Conservation (phyloP, 768 basidiomycete genomes). For the Suillus luteus region DNA sequence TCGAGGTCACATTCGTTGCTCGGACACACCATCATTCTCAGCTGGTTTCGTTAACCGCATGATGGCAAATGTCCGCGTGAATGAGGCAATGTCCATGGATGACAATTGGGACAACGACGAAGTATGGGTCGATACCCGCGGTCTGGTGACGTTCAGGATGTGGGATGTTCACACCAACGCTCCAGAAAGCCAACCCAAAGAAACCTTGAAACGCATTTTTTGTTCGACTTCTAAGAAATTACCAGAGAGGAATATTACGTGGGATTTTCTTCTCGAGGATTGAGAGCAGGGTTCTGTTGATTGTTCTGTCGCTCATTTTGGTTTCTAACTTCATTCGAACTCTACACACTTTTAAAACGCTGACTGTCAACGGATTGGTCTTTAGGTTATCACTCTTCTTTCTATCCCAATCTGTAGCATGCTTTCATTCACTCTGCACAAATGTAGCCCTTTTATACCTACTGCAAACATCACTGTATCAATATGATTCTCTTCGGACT, state of each 20-base stretch:
- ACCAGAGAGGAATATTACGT: constrained; percentile 59
- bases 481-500: neutral
- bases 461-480: constrained; percentile 8
- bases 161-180: constrained; percentile 72
- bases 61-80: constrained; percentile 51
- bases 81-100: constrained; percentile 35
- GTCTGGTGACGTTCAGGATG: constrained; percentile 70
- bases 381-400: neutral
- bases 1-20: constrained; percentile 61
- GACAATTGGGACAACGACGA: constrained; percentile 53
- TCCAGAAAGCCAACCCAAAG: constrained; percentile 64
- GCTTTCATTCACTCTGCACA: constrained; percentile 13
- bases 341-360: constrained; percentile 3
- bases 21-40: constrained; percentile 58
- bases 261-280: constrained; percentile 81
- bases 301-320: constrained; percentile 15
- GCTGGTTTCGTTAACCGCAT: constrained; percentile 76
- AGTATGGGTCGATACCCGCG: constrained; percentile 61
- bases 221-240: constrained; percentile 52
- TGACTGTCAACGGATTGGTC: neutral
- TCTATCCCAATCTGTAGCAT: constrained; percentile 12
- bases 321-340: constrained; percentile 15
- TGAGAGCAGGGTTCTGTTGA: constrained; percentile 28
- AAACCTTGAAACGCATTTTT: constrained; percentile 65
- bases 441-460: constrained; percentile 12